Evolutionary conservation across 2,329 filamentous ascomycete species (phyloP).

Genomic region (Colletotrichum navitas): DNA sequence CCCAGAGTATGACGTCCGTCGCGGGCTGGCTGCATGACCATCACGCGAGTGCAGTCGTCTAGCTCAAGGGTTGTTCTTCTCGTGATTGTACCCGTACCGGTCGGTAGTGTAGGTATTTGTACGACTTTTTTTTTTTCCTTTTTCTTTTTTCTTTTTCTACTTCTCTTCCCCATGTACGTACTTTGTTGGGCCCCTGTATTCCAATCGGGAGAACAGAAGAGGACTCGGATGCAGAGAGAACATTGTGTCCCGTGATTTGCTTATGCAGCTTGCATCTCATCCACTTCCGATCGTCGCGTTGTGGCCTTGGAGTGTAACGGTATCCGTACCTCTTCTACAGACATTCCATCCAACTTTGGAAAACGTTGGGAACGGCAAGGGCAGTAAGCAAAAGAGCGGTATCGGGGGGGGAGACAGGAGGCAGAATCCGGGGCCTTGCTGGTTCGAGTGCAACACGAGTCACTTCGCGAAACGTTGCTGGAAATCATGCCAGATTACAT

Average conservation of each 20-base stretch:
- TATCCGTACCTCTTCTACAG: conserved; percentile 15
- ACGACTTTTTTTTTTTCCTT: background rate
- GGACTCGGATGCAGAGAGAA: background rate
- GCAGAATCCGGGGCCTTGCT: background rate
- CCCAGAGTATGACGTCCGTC: conserved; percentile 34
- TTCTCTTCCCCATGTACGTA: background rate
- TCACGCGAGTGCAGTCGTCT: conserved; percentile 33
- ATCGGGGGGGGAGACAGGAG: background rate
- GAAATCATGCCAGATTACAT: conserved; percentile 3
- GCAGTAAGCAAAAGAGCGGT: conserved; percentile 1
- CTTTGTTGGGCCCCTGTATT: background rate
- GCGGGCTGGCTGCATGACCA: conserved; percentile 32
- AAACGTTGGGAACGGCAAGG: conserved; percentile 24
- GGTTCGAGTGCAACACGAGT: conserved; percentile 15
- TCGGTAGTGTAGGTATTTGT: background rate
- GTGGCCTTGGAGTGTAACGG: conserved; percentile 37
- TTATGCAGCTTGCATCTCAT: conserved; percentile 6
- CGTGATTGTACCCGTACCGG: background rate
- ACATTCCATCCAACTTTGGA: conserved; percentile 1
- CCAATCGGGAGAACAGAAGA: background rate
- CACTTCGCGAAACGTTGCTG: conserved; percentile 6
- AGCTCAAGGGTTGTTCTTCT: conserved; percentile 1
- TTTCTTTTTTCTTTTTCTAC: background rate
- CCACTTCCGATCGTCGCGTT: conserved; percentile 35
- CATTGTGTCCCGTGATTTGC: conserved; percentile 19